Base-by-base conservation (phyloP, 495 filamentous ascomycete species). In the Podospora pseudoanserina region DNA sequence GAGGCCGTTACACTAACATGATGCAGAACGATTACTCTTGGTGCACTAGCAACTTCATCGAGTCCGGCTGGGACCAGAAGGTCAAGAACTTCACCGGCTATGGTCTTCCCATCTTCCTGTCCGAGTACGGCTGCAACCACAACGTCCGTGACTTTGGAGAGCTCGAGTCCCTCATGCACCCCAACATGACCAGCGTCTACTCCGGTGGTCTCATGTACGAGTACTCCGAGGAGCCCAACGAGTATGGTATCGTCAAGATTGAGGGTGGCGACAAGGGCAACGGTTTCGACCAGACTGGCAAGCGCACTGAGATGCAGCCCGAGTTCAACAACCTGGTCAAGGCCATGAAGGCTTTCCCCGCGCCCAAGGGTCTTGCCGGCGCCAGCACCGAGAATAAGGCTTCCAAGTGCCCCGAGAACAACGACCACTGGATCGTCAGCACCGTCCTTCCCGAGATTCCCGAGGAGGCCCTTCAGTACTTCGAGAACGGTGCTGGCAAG, bases 201-300 rank as follows among this genome's bases (percentile, higher is more conserved):
- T 97, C 94, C 61, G 95, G 95, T 73, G 95, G 95, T 75, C 88
- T 99, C 60, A 91, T 97, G 75, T 99, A 98, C 83, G 94, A 99
- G 81, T 99, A 97, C 85, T 89, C 89, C 66, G 81, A 92, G 79
- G 94, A 96, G 78, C 79, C 79, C 61, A 91, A 86, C 84, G 79
- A 84, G 60, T 97, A 87, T 82, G 95, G 95, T 68, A 87, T 99
- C 55, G 92, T 93, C 74, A 77, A 85, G 60, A 85, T 99, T 76
- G 75, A 79, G 69, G 86, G 87, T 70, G 77, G 78, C 68, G 70
- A 71, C 23, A 77, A 77, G 64, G 86, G 88, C 59, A 82, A 78
- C 18, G 85, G 87, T 28, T 34, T 32, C 30, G 70, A 74, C 63
- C 72, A 76, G 66, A 73, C 70, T 20, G 75, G 74, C 57, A 34